Percentiles rank a stretch among this genome's conserved stretches.
Conservation (phyloP, 441 rosid species). For the Isatis lusitanica region DNA sequence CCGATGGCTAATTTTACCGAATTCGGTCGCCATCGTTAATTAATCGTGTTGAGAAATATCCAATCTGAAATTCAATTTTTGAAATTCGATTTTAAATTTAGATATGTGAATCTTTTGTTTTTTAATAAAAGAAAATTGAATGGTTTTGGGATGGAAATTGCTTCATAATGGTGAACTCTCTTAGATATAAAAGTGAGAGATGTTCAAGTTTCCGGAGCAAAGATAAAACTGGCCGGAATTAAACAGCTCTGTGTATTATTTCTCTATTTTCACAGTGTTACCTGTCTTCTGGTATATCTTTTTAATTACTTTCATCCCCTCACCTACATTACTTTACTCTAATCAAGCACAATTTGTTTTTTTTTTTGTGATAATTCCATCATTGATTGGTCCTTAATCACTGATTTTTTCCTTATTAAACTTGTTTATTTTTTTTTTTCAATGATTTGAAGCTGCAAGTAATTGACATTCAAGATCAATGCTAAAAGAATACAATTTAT, state of each 20-base stretch:
- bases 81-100: background rate
- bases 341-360: background rate
- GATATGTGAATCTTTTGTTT: background rate
- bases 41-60: constrained; percentile 32
- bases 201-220: constrained; percentile 88
- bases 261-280: constrained; percentile 44
- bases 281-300: constrained; percentile 82
- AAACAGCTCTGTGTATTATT: constrained; percentile 54
- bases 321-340: background rate
- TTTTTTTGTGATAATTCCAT: background rate
- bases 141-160: background rate
- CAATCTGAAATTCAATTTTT: background rate
- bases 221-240: constrained; percentile 54
- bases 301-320: background rate
- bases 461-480: too few relatives aligned
- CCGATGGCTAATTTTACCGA: background rate
- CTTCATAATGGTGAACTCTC: constrained; percentile 78
- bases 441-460: too few relatives aligned
- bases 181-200: constrained; percentile 39
- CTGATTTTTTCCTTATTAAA: too few relatives aligned
- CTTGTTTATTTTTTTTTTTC: too few relatives aligned
- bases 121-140: background rate
- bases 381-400: background rate
- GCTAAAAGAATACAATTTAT: too few relatives aligned
- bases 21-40: background rate